These are phyloP conservation scores for Corylus avellana DNA, from an alignment of 306 rosid genomes.

Conservation along the genomic window DNA sequence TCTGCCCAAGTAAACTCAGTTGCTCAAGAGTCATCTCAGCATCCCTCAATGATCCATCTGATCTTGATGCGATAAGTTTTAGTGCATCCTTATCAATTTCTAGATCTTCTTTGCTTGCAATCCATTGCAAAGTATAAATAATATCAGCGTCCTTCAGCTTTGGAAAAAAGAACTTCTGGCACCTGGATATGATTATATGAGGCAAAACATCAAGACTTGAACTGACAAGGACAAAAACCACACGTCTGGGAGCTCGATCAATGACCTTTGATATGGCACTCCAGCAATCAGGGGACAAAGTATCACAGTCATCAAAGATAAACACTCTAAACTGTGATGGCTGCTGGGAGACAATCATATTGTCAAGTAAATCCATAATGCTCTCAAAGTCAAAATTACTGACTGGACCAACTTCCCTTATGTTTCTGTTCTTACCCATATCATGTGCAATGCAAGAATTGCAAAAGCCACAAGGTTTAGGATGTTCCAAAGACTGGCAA, in stretches of 20 bases:
- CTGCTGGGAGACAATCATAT: constrained; percentile 68
- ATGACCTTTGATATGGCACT: constrained; percentile 92
- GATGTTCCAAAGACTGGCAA: constrained; percentile 78
- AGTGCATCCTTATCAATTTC: constrained; percentile 94
- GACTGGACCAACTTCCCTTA: constrained; percentile 91
- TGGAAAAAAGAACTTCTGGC: constrained; percentile 95
- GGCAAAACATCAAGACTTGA: constrained; percentile 96
- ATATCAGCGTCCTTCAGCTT: constrained; percentile 93
- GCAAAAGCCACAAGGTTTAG: constrained; percentile 94
- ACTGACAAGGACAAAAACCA: constrained; percentile 96
- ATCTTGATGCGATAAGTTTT: constrained; percentile 92
- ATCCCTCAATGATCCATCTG: constrained; percentile 95
- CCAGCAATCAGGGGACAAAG: constrained; percentile 83
- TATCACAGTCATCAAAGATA: constrained; percentile 92
- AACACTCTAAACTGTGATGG: constrained; percentile 79
- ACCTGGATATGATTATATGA: constrained; percentile 94
- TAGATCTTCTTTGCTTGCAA: constrained; percentile 77
- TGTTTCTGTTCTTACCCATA: constrained; percentile 74
- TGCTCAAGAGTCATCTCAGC: constrained; percentile 99
- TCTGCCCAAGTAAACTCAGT: constrained; percentile 93
- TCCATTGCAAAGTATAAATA: constrained; percentile 71
- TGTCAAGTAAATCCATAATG: constrained; percentile 82
- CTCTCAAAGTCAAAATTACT: constrained; percentile 84
- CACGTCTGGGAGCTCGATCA: constrained; percentile 95
- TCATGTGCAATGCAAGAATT: constrained; percentile 79